Base-by-base conservation (phyloP, 208 protist genomes). In the Naegleria gruberi region DNA sequence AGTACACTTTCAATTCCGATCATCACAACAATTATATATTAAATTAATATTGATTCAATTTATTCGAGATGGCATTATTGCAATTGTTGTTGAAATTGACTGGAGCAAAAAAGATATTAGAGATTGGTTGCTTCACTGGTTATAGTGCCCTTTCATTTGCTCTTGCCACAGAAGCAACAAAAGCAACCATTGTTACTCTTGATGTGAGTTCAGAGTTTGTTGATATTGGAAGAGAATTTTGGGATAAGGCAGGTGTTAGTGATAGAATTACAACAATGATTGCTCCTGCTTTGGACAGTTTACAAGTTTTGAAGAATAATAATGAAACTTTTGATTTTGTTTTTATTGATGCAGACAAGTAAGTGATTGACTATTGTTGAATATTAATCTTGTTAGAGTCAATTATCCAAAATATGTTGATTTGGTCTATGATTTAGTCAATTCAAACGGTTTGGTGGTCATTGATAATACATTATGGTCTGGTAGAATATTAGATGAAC, bases 351-450 rank as follows among this genome's bases (percentile, higher is more conserved):
- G 94, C 94, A 1, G 92, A 96, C 91, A 96, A 65, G 51, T 65
- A 65, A 65, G 51, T 65, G n/a, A n/a, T n/a, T n/a, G n/a, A n/a
- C n/a, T n/a, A n/a, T 55, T 55, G 8, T 19, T 55, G 46, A 55
- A 55, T 65, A 30, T 65, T 15, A 55, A 55, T 55, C 15, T 5
- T 5, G 15, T 65, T 23, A 65, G 95, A 91, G 89, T 89, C 8
- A 91, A 94, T 82, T 96, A 96, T 91, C 85, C 89, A 10, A 90
- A 91, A 74, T 96, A 96, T 93, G 94, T 93, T 91, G 94, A 96
- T 87, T 90, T 91, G 0, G 88, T 90, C 47, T 45, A 94, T 74
- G 85, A 93, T 87, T 90, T 96, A 73, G 73, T 96, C 2, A 91
- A 92, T 17, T 6, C 85, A 81, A 92, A 91, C 34, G 94, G 94